Base-by-base conservation (phyloP, 306 rosid species). In the Cicer yamashitae region DNA sequence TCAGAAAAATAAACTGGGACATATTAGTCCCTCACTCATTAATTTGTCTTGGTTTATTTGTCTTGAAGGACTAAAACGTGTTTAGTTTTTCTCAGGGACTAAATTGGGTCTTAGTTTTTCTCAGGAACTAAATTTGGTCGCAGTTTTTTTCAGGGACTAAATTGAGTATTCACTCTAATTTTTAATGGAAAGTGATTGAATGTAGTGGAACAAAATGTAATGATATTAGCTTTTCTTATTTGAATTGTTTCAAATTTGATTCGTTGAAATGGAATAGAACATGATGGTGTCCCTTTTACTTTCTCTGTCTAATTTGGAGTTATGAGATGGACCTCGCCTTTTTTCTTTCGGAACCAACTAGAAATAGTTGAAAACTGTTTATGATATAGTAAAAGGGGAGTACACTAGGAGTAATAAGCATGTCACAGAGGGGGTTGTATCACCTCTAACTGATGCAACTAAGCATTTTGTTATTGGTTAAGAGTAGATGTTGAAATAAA, bases 281-380 rank as follows among this genome's bases (percentile, higher is more conserved):
- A 9, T 6, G 14, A 2, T 17, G 18, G 8, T 15, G 14, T 63
- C 13, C 48, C 14, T 8, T 63, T 39, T 39, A 38, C 7, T 57
- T 57, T 30, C 10, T 56, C 2, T 2, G 47, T 38, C 1, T 15
- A 64, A 15, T 41, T 43, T 10, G 37, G 10, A 14, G 47, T n/a
- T 65, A 6, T 17, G 37, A 65, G 14, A 43, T 18, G 7, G 15
- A 65, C 43, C 14, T 5, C 1, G 5, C 5, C 51, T 15, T 15
- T 39, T 34, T 13, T 38, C 6, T 6, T 54, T 6, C 1, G 1
- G 38, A 30, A 30, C 10, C 7, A 34, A 12, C 2, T 30, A 12
- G 47, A 25, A 47, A 39, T 52, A 48, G 75, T 58, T 39, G 57
- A 67, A 57, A 44, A 38, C 9, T 48, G 7, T 44, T 53, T 38